Base-by-base conservation (phyloP, 148 eudicot genomes). In the Rhododendron mucronatum region DNA sequence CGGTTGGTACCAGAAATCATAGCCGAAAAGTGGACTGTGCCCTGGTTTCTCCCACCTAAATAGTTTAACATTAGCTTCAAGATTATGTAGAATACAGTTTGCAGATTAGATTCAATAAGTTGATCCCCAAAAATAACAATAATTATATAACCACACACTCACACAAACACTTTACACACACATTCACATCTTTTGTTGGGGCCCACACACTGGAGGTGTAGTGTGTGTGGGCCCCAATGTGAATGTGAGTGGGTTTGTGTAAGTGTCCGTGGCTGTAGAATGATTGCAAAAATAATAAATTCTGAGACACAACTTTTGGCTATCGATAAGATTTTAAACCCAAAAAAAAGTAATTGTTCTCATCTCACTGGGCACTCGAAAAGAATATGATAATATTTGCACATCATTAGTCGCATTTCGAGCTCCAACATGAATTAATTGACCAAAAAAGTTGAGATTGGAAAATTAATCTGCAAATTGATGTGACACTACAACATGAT, bases 1-100 rank as follows among this genome's bases (percentile, higher is more conserved):
- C 37, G 99, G 99, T 88, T 97, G 99, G 88, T 97, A 97, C 99
- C 99, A 97, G 88, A 89, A 97, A 90, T 97, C 99, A 81, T 97
- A 97, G 21, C 99, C 99, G 76, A 91, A 97, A 35, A 91, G 89
- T 3, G 99, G 99, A 83, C 96, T 95, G 65, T 97, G 93, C 77
- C 98, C 99, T 10, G 98, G 98, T 87, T 97, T 97, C 87, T 97
- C 99, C 99, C 99, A 97, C 95, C 99, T 97, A 83, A 33, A 77
- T 50, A 82, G 51, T 4, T 48, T 84, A 12, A 84, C 12, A 71
- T 37, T 16, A 53, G 47, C 30, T 81, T 35, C 26, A 81, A 35
- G 69, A 30, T 15, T 55, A 53, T 23, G 15, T 35, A 26, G 15
- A 33, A 81, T 35, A 13, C 13, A 28, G 67, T 30, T 51, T 15